Percentiles rank a stretch among this genome's conserved stretches.
phyloP scores from a whole-genome alignment of 208 protist genomes.

The Wallacemonas rigidus region DNA sequence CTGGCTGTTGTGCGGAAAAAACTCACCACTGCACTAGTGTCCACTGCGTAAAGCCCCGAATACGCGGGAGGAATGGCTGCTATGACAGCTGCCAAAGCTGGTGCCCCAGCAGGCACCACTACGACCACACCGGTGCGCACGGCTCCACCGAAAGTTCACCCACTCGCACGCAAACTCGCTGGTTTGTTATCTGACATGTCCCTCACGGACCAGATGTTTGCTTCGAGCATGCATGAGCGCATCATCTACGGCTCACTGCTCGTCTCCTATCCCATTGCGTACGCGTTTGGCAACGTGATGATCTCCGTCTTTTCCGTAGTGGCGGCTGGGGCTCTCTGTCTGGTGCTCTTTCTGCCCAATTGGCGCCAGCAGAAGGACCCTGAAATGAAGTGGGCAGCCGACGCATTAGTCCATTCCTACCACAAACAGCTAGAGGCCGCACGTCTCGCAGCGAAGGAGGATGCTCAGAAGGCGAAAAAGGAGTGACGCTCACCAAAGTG shows the following conservation, averaged over 20 bases:
- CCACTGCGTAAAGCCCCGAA: too few relatives aligned
- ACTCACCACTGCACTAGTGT: too few relatives aligned
- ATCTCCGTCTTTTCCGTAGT: slow-evolving; percentile 44
- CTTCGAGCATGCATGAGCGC: slow-evolving; percentile 22
- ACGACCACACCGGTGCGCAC: not conserved
- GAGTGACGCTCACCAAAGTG: slow-evolving; percentile 7
- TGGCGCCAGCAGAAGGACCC: slow-evolving; percentile 70
- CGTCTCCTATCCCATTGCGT: slow-evolving; percentile 63
- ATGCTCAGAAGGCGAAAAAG: not conserved
- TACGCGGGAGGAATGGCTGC: too few relatives aligned
- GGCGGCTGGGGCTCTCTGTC: slow-evolving; percentile 33
- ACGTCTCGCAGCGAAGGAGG: slow-evolving; percentile 10
- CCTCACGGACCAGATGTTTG: slow-evolving; percentile 58
- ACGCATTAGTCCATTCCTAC: slow-evolving; percentile 59
- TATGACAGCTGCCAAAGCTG: not conserved
- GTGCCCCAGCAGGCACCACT: not conserved
- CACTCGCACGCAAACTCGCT: slow-evolving; percentile 53
- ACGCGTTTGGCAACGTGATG: slow-evolving; percentile 52
- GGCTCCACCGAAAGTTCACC: slow-evolving; percentile 39
- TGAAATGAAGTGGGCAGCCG: slow-evolving; percentile 54
- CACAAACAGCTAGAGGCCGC: slow-evolving; percentile 49
- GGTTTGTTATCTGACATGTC: slow-evolving; percentile 83
- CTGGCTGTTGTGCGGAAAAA: too few relatives aligned
- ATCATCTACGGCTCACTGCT: slow-evolving; percentile 56
- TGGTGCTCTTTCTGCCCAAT: slow-evolving; percentile 72